Base-by-base conservation (phyloP, 805 yeast genomes). In the Wickerhamomyces queroliae region DNA sequence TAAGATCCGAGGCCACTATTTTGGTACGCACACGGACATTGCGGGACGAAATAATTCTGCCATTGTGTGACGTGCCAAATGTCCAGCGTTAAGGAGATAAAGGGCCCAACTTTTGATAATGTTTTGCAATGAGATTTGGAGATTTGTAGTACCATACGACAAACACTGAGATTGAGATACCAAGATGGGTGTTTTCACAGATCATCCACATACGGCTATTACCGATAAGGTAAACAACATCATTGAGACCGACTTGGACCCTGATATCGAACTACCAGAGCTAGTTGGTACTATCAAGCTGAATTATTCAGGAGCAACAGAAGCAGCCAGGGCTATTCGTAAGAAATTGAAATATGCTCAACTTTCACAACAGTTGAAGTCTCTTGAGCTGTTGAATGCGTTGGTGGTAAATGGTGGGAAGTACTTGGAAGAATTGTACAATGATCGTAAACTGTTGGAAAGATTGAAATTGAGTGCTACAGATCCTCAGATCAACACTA, bases 301-400 rank as follows among this genome's bases (percentile, higher is more conserved):
- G 20, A 53, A 55, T 17, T 61, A 67, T 18, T 67, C 76, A 5
- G 62, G 66, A 19, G 58, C 70, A 3, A 62, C 63, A 26, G 99
- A 93, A 58, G 91, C 95, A 2, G 97, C 97, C 0, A 70, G 98
- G 32, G 95, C 96, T 1, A 64, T 93, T 18, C 73, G 99, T 37
- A 93, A 93, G 68, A 79, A 80, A 53, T 64, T 93, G 55, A 93
- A 95, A 63, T 84, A 91, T 55, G 98, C 97, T n/a, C 54, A 69
- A 2, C 56, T 62, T 5, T 61, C 65, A 16, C 83, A 82, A 47
- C 95, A 86, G 57, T 50, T 73, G 38, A 74, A 85, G 34, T 84
- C 95, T 0, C 59, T 89, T 63, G 82, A 53, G 36, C 41, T 83
- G 11, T 59, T 80, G 29, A 85, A 83, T 49, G 62, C 76, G 16